phyloP scores from a whole-genome alignment of 768 basidiomycete species.

The Naganishia friedmannii region DNA sequence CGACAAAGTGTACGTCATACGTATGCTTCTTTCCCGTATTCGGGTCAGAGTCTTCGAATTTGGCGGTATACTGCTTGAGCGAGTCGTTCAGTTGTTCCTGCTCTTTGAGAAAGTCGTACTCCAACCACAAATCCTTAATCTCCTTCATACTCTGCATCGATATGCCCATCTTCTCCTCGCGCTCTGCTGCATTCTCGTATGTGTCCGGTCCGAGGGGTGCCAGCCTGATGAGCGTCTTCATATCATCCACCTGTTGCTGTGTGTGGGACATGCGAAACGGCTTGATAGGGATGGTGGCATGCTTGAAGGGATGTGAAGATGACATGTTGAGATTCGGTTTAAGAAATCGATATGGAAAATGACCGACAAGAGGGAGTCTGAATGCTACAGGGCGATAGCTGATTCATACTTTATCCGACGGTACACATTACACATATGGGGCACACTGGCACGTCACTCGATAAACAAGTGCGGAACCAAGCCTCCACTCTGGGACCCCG shows the following conservation, averaged over 20 bases:
- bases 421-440: no score
- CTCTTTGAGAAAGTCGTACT: not conserved
- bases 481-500: not conserved
- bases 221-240: conserved; percentile 7
- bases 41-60: conserved; percentile 15
- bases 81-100: not conserved
- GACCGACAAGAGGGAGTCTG: no score
- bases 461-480: conserved; percentile 2
- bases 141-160: conserved; percentile 16
- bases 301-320: conserved; percentile 7
- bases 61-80: conserved; percentile 16
- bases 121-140: conserved; percentile 15
- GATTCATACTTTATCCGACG: no score
- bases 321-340: no score
- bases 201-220: conserved; percentile 21
- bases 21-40: conserved; percentile 24
- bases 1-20: conserved; percentile 29
- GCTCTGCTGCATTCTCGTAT: conserved; percentile 12
- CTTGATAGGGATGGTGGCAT: conserved; percentile 15
- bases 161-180: conserved; percentile 5
- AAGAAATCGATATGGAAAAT: no score
- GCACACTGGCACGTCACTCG: no score
- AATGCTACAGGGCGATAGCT: no score
- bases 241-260: conserved; percentile 9
- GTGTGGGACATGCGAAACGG: conserved; percentile 23